phyloP scores from a whole-genome alignment of 306 rosid genomes.

The Notholithocarpus densiflorus region DNA sequence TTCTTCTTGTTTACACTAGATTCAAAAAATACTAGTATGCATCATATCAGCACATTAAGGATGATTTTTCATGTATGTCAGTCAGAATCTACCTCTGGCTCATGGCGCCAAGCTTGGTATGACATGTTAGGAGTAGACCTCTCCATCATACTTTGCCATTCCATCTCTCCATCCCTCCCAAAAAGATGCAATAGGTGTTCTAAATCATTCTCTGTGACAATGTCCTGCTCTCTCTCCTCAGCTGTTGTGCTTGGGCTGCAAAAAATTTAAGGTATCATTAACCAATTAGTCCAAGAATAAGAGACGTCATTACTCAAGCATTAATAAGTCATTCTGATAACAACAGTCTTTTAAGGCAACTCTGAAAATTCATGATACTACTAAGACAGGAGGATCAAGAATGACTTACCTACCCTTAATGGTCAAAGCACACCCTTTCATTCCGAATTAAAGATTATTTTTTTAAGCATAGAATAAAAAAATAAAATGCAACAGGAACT shows the following conservation, averaged over 20 bases:
- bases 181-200: conserved; percentile 75
- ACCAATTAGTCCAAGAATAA: conserved; percentile 27
- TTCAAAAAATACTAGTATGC: not conserved
- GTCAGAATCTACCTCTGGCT: conserved; percentile 68
- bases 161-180: conserved; percentile 70
- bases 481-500: too few relatives aligned
- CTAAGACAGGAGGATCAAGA: not conserved
- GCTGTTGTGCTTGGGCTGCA: conserved; percentile 38
- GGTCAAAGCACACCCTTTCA: too few relatives aligned
- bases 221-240: conserved; percentile 45
- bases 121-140: conserved; percentile 70
- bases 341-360: conserved; percentile 1
- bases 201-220: conserved; percentile 69
- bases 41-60: conserved; percentile 13
- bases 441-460: too few relatives aligned
- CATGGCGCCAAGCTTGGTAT: conserved; percentile 96
- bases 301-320: conserved; percentile 1
- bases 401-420: not conserved
- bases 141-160: conserved; percentile 91
- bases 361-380: conserved; percentile 2
- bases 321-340: not conserved
- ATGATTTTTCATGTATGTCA: conserved; percentile 7
- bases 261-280: conserved; percentile 14
- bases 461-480: too few relatives aligned
- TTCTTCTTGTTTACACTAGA: not conserved